Evolutionary conservation across 768 basidiomycete genomes (phyloP).

Genomic region (Leccinum disarticulatum): DNA sequence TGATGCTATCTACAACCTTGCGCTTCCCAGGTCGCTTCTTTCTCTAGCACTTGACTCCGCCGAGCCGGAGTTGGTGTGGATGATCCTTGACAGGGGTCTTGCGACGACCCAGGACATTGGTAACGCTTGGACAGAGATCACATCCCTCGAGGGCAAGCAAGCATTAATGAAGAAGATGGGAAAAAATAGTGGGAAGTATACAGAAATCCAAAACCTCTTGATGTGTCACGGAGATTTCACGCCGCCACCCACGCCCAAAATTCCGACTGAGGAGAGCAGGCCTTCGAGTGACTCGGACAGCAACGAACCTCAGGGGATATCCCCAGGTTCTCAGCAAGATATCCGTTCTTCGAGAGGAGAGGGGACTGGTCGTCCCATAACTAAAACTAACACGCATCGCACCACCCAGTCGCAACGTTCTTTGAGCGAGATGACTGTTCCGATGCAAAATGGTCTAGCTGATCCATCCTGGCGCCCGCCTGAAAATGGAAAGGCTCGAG

Average conservation of each 20-base stretch:
- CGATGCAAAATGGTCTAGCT: slow-evolving; percentile 2
- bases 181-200: slow-evolving; percentile 37
- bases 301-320: slow-evolving; percentile 14
- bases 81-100: slow-evolving; percentile 60
- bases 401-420: slow-evolving; percentile 2
- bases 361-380: slow-evolving; percentile 11
- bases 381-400: neutral
- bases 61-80: slow-evolving; percentile 64
- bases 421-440: slow-evolving; percentile 2
- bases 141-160: slow-evolving; percentile 35
- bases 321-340: slow-evolving; percentile 3
- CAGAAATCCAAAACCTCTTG: slow-evolving; percentile 54
- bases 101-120: slow-evolving; percentile 48
- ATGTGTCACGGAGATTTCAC: slow-evolving; percentile 51
- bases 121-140: slow-evolving; percentile 50
- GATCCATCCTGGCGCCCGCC: slow-evolving; percentile 10
- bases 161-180: slow-evolving; percentile 24
- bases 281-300: slow-evolving; percentile 10
- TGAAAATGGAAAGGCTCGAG: slow-evolving; percentile 31
- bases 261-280: slow-evolving; percentile 7
- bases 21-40: slow-evolving; percentile 45
- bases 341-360: slow-evolving; percentile 10
- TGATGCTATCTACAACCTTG: slow-evolving; percentile 49
- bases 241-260: slow-evolving; percentile 39
- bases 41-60: slow-evolving; percentile 57